Evolutionary conservation across 1,284 basidiomycete species (phyloP), one percentile per base, ranked within the genome.

Genomic region (Rhodotorula sp.): DNA sequence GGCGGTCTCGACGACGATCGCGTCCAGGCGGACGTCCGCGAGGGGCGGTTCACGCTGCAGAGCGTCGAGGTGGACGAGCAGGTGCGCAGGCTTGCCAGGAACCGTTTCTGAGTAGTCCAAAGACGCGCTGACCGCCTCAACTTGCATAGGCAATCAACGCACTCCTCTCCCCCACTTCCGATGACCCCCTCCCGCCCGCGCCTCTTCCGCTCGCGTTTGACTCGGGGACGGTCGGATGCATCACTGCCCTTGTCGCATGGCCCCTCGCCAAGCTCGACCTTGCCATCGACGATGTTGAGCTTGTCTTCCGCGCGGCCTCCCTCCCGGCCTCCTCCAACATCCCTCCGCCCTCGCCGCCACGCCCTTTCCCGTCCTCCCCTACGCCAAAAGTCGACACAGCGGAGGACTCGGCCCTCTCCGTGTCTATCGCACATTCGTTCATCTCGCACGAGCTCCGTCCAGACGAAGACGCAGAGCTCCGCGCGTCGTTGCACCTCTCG

Each of bases 31-130:
- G 93, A 96, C 81, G 90, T 97, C 77, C 90, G 91, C 15, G 90
- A 89, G 58, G 95, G 95, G 25, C 89, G 87, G 79, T 88, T 97
- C 25, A 91, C 94, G 82, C 86, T 97, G 41, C 89, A 89, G 73
- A 88, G 92, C 76, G 84, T 97, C 58, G 88, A 72, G 27, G 51
- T 72, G 6, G 67, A 69, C 41, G 50, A 61, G 22, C 50, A 36
- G 36, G 67, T 69, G 32, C 58, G 64, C 41, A 29, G 36, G 21
- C 5, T 9, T 5, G 7, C 19, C 37, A 21, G 5, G 1, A 12
- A 21, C 36, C 41, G n/a, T 27, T 50, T 6, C 27, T 7, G 5
- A 7, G 3, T 13, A 22, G 9, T 12, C 8, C 48, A 22, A 25
- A 29, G 10, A 13, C 2, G 15, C 50, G 50, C n/a, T 51, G n/a